A percentile compares a stretch with the other conserved stretches of the same genome.
phyloP scores from a whole-genome alignment of 768 basidiomycete species.

The Dioszegia aurantiaca region DNA sequence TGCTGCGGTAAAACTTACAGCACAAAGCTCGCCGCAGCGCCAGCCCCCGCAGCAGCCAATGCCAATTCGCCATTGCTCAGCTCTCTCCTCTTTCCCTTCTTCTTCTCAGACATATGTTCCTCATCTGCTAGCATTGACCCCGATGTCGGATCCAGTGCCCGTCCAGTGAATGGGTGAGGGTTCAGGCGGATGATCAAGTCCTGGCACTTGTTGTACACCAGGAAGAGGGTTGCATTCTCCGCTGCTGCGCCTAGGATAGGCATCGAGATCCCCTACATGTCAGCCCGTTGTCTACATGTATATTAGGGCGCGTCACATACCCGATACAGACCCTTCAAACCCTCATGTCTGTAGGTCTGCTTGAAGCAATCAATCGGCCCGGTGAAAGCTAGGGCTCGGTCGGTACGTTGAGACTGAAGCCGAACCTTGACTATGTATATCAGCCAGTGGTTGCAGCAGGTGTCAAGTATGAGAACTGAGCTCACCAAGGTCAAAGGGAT shows the following conservation, averaged over 20 bases:
- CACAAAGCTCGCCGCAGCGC: constrained; percentile 78
- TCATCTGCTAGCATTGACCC: constrained; percentile 5
- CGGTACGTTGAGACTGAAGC: constrained; percentile 83
- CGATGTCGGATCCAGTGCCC: not conserved
- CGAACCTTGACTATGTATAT: constrained; percentile 68
- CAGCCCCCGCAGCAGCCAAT: constrained; percentile 81
- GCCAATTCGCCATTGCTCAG: constrained; percentile 61
- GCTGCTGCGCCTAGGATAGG: constrained; percentile 88
- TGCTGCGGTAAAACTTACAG: constrained; percentile 59
- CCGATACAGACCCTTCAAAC: constrained; percentile 77
- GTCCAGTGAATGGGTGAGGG: not conserved
- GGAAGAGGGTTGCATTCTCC: constrained; percentile 84
- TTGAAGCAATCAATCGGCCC: constrained; percentile 84
- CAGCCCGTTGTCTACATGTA: constrained; percentile 6
- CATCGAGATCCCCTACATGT: constrained; percentile 74
- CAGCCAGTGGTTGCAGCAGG: too few species aligned
- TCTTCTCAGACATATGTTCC: constrained; percentile 28
- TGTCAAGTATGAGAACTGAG: not conserved
- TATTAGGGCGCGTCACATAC: constrained; percentile 57
- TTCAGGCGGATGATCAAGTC: constrained; percentile 44
- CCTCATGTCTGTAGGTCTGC: constrained; percentile 77
- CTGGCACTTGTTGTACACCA: constrained; percentile 72
- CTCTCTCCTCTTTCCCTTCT: constrained; percentile 39
- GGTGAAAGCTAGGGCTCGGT: constrained; percentile 66
- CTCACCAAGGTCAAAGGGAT: constrained; percentile 81